These are phyloP conservation scores for Talaromyces atroroseus DNA, from an alignment of 2,329 filamentous ascomycete species.

Conservation along the genomic window DNA sequence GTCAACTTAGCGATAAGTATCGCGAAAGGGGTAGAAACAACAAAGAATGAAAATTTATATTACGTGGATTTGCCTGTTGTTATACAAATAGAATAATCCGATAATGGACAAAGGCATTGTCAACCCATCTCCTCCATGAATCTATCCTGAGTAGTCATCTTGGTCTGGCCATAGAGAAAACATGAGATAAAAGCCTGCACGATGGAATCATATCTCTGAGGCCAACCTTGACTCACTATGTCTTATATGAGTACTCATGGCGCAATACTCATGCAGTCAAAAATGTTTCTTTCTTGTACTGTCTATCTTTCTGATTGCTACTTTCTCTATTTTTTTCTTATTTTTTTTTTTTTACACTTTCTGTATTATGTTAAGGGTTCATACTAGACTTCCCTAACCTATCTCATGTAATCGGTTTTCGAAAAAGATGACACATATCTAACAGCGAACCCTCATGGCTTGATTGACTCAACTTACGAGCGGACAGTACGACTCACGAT, in stretches of 20 bases:
- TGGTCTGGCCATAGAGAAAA: not conserved
- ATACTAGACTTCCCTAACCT: not conserved
- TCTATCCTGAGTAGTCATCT: not conserved
- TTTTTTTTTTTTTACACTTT: not conserved
- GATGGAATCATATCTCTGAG: not conserved
- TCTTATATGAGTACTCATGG: not conserved
- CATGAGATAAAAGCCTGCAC: too few relatives aligned
- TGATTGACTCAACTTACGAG: not conserved
- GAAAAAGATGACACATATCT: not conserved
- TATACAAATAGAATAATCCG: too few relatives aligned
- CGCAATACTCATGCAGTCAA: not conserved
- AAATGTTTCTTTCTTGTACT: not conserved
- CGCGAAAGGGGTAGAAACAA: not conserved
- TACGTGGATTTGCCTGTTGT: too few relatives aligned
- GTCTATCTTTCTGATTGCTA: not conserved
- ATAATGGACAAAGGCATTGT: too few relatives aligned
- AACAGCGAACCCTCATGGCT: not conserved
- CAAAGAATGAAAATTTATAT: too few relatives aligned
- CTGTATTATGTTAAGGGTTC: too few relatives aligned
- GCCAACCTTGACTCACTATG: not conserved
- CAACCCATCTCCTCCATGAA: not conserved
- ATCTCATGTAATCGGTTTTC: not conserved
- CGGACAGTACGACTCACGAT: not conserved
- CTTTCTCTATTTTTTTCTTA: not conserved
- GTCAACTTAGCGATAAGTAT: conserved; percentile 20